Base-by-base conservation (phyloP, 257 asterid genomes). In the Buddleja alternifolia region DNA sequence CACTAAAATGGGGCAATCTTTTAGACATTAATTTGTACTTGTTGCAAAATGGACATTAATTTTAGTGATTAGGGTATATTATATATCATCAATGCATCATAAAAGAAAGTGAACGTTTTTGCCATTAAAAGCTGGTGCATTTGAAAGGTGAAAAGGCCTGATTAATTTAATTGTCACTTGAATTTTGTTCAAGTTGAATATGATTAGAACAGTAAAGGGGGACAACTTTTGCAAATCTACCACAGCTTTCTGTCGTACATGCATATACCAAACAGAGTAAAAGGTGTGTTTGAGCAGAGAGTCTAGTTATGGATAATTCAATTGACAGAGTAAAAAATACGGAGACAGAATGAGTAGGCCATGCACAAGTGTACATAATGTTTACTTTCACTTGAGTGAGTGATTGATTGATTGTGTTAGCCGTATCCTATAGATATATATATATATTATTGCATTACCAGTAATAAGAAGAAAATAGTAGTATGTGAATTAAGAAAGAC, bases 221-320 rank as follows among this genome's bases (percentile, higher is more conserved):
- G 37, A 7, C 8, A 8, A 36, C 64, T 29, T 29, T 29, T 29
- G 60, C 23, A 65, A 17, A 34, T 21, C 23, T 51, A 34, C 17
- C 36, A 19, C 29, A 17, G 39, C 10, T 11, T 66, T 66, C 51
- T 50, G 60, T 52, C 51, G 36, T 50, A 48, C 55, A 9, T 36
- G 20, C 44, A 12, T 40, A 51, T 39, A 25, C 42, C 39, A 52
- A 42, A 52, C 72, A 52, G 53, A 66, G 63, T 66, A 67, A 41
- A 55, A 24, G 63, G 34, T n/a, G 73, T 55, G 21, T 29, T 11
- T 70, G 67, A 34, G 60, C 14, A 67, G 36, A n/a, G 34, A 60
- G 37, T 16, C 60, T 42, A 6, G 8, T n/a, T 23, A 21, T 25
- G 65, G 65, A 25, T 39, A 55, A 46, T 55, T 41, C 47, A 48